Base-by-base conservation (phyloP, 1,284 basidiomycete genomes). In the Porphyrellus sp. region DNA sequence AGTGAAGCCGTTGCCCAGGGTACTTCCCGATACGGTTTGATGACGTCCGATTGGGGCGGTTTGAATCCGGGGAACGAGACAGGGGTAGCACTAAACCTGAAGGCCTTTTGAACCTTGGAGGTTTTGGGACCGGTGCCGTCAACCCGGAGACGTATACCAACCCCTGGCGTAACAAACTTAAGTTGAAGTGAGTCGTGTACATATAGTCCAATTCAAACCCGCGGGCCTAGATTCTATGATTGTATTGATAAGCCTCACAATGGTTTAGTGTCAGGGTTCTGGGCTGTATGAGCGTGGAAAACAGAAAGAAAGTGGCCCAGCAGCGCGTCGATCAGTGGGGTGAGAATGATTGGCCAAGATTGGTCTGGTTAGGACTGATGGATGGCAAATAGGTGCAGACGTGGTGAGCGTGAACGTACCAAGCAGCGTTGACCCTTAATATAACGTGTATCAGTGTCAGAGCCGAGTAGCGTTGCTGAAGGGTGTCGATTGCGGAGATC, bases 281-380 rank as follows among this genome's bases (percentile, higher is more conserved):
- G 56, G 59, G 49, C 34, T 37, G 39, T 21, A 53, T 46, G n/a
- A 53, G 35, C 16, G 31, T 47, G 45, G 35, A 63, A 49, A 58
- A 42, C 24, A 38, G 16, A 34, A 13, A 34, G 45, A 48, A 41
- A 31, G 13, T 20, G 25, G 21, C 47, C 40, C n/a, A n/a, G n/a
- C n/a, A 8, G 16, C 13, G 8, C 15, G n/a, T 34, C 33, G 45
- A 51, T 53, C 25, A 37, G 33, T 39, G 21, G 20, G 34, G 20
- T 21, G 38, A 35, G 35, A 43, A 42, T 49, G 23, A n/a, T n/a
- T n/a, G n/a, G n/a, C n/a, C n/a, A n/a, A n/a, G n/a, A n/a, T n/a
- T n/a, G n/a, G n/a, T n/a, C n/a, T n/a, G n/a, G n/a, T n/a, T n/a
- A n/a, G n/a, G n/a, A n/a, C n/a, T n/a, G n/a, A n/a, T n/a, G n/a